These are phyloP conservation scores for Geosmithia morbida DNA, from an alignment of 2,329 filamentous ascomycete genomes.

Conservation along the genomic window DNA sequence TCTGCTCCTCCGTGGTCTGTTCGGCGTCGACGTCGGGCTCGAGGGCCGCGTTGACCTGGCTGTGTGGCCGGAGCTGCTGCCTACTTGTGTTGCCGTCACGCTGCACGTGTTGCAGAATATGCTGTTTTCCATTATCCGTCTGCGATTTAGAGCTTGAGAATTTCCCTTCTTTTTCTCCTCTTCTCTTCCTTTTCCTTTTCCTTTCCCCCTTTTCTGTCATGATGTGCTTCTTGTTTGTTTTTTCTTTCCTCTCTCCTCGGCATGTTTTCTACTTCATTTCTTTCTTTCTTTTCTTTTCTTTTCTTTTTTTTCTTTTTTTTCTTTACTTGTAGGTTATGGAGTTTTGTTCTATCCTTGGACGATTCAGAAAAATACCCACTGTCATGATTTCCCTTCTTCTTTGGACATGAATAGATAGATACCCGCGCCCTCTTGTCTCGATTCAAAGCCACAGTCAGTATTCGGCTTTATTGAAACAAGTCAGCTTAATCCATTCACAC, in stretches of 20 bases:
- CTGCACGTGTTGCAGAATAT: conserved; percentile 59
- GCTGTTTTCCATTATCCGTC: conserved; percentile 53
- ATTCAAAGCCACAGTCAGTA: not conserved
- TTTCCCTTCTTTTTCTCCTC: no score
- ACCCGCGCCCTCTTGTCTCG: no score
- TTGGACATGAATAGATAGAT: no score
- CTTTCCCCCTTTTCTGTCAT: not conserved
- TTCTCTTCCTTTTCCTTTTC: not conserved
- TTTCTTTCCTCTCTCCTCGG: no score
- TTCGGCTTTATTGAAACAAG: no score
- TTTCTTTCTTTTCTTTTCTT: not conserved
- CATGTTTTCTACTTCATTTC: no score
- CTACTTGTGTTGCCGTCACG: conserved; percentile 50
- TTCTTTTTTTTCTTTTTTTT: not conserved
- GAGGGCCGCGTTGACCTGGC: conserved; percentile 51
- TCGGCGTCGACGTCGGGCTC: conserved; percentile 45
- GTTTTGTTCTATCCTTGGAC: no score
- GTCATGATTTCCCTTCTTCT: no score
- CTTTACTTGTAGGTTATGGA: no score
- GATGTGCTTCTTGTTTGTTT: not conserved
- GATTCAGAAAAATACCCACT: no score
- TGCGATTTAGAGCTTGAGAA: conserved; percentile 32
- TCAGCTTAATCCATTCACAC: no score
- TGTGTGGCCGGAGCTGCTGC: conserved; percentile 53
- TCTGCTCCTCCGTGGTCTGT: conserved; percentile 41